Evolutionary conservation across 306 rosid species (phyloP), one percentile per base, ranked within the genome.

Genomic region (Quercus ilex): DNA sequence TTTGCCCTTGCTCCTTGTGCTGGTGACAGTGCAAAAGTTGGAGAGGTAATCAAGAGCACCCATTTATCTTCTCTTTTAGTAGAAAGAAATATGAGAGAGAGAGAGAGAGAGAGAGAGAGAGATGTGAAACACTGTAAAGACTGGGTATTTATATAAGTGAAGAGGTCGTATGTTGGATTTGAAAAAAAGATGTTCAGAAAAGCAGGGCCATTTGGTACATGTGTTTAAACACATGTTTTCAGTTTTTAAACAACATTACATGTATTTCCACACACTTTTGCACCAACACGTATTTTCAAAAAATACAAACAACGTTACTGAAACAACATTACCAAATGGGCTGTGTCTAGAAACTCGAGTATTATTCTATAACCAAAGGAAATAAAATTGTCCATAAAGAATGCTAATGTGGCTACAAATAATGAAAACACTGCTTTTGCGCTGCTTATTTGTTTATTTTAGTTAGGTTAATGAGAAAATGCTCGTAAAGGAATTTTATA

Each of bases 21-120:
- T 51, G 2, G 91, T 78, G 73, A 85, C 79, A 75, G 64, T 86
- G 88, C 94, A 94, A 82, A 94, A 89, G 90, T 88, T 80, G 43
- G 87, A 85, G 74, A 94, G 89, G 77, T 82, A 92, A 85, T 89
- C 82, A 79, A 94, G 94, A 80, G 94, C 98, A 51, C 97, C 98
- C 97, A 94, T 94, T 79, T 79, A 56, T 6, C 73, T 51, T 65
- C 55, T 69, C 77, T 71, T 78, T 75, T 41, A 46, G 65, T n/a
- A 60, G 53, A 73, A 49, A 79, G 80, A 71, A 51, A 33, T 58
- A 49, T 15, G 28, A 58, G 56, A 59, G 75, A 79, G 64, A 62
- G 52, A 72, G 69, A 28, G 72, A 63, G 49, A 76, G 35, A 31
- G 76, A 64, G 81, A 63, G 20, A 58, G 75, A 35, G 76, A 15